Evolutionary conservation across 2,329 filamentous ascomycete species (phyloP), one percentile per base, ranked within the genome.

Genomic region (Colletotrichum kahawae): DNA sequence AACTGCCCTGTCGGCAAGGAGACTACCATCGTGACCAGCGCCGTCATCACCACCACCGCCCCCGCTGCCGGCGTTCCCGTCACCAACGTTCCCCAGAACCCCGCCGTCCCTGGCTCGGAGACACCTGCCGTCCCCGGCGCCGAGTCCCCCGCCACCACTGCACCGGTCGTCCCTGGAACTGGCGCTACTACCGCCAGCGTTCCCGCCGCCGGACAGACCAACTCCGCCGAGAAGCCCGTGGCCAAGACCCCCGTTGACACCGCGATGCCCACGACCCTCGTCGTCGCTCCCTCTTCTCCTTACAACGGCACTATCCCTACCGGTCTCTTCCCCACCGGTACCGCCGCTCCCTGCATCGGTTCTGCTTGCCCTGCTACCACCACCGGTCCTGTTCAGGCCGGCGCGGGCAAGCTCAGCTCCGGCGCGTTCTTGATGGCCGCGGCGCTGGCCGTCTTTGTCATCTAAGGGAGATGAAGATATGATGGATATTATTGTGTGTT

Each of bases 31-130:
- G 78, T 84, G 75, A 82, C 80, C 72, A 87, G 86, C 5, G 81
- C 86, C 77, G 81, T 81, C 4, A 82, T 89, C 56, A 78, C 84
- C 12, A 70, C 74, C 38, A 57, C 56, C 12, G 59, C 66, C 18
- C 71, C 60, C 13, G 60, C 21, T 21, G 38, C 59, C 10, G 68
- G 38, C 5, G 38, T 70, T 3, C 68, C 74, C 9, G 54, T 68
- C 9, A 72, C 57, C 64, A 54, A 71, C n/a, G 64, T 68, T 1
- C 60, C 76, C 38, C 70, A 71, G 34, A 74, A 74, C 66, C 71
- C 59, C 24, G 43, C 71, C 16, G 67, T 31, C n/a, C 70, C 70
- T 27, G 69, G 69, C n/a, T 7, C 6, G n/a, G 68, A 34, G 31
- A 48, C 57, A 12, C 71, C 72, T 24, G 73, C 31, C 16, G 43